Base-by-base conservation (phyloP, 1,284 basidiomycete genomes). In the Trametes versicolor region DNA sequence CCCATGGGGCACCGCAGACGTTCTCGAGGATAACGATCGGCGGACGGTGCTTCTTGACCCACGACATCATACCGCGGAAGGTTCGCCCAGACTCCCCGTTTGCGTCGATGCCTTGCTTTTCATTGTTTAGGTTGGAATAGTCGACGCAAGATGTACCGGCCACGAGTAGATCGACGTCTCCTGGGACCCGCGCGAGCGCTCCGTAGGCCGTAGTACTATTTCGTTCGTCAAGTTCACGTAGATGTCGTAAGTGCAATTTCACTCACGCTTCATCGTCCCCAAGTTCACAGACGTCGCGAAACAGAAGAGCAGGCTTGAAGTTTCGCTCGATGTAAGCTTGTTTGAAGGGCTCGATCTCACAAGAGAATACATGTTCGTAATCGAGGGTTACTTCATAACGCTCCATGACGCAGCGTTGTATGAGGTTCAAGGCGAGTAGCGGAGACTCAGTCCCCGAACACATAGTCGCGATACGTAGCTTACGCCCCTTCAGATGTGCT, bases 301-400 rank as follows among this genome's bases (percentile, higher is more conserved):
- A 98, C 39, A 98, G 83, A 41, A 98, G 80, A 5, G 96, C 96
- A 15, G 95, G 95, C 63, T 88, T 87, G 76, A 98, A 98, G 78
- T 98, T 98, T 29, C 97, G 87, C 77, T 98, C 97, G 67, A 98
- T 98, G 77, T 98, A 98, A 0, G 96, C 96, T 77, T 98, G 96
- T 78, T 98, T 98, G 86, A 97, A 98, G 1, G 97, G 96, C 75
- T 98, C 97, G 68, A 98, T 98, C 79, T 98, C 96, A 79, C 96
- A 98, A 0, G 96, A 98, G 78, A 98, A 98, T 58, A 98, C 95
- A 78, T 98, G 97, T 72, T 97, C 91, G 66, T 96, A 82, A 39
- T 91, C 85, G 55, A 98, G 80, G 1, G 85, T 81, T 48, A 92
- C 74, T 2, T 81, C 86, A 71, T 89, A 87, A 66, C 91, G 88